A percentile compares a stretch with the other conserved stretches of the same genome.
These are phyloP conservation scores for Microdochium paspali DNA, from an alignment of 2,329 filamentous ascomycete species.

Conservation along the genomic window DNA sequence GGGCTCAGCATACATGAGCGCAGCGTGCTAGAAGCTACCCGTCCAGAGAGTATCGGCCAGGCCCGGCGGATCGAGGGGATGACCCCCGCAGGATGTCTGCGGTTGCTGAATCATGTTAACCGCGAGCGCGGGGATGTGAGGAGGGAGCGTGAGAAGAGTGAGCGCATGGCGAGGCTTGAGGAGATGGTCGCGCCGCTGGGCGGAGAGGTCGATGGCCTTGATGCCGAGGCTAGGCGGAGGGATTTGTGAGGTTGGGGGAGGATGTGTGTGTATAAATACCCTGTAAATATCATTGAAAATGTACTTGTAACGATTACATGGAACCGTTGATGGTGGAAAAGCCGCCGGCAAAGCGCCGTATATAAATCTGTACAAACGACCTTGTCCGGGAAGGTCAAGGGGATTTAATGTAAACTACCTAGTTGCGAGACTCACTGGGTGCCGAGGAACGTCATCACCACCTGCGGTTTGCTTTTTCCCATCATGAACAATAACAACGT, in stretches of 20 bases:
- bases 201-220: slow-evolving; percentile 25
- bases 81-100: slow-evolving; percentile 49
- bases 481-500: too few species aligned
- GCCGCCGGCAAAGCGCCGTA: too few species aligned
- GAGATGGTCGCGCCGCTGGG: slow-evolving; percentile 17
- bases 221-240: slow-evolving; percentile 26
- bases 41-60: slow-evolving; percentile 81
- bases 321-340: too few species aligned
- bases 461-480: too few species aligned
- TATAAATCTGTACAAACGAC: too few species aligned
- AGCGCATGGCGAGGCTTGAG: slow-evolving; percentile 1
- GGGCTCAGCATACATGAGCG: slow-evolving; percentile 77
- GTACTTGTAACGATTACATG: too few species aligned
- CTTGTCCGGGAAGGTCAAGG: too few species aligned
- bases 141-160: background rate
- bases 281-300: too few species aligned
- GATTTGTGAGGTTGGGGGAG: slow-evolving; percentile 17
- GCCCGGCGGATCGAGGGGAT: slow-evolving; percentile 79
- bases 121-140: slow-evolving; percentile 12
- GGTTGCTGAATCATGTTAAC: slow-evolving; percentile 55
- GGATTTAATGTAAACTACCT: too few species aligned
- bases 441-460: too few species aligned
- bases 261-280: too few species aligned
- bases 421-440: too few species aligned
- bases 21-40: slow-evolving; percentile 56